These are phyloP conservation scores for Climacium dendroides DNA, from an alignment of 225 moss, liverwort and hornwort genomes.

Conservation along the genomic window DNA sequence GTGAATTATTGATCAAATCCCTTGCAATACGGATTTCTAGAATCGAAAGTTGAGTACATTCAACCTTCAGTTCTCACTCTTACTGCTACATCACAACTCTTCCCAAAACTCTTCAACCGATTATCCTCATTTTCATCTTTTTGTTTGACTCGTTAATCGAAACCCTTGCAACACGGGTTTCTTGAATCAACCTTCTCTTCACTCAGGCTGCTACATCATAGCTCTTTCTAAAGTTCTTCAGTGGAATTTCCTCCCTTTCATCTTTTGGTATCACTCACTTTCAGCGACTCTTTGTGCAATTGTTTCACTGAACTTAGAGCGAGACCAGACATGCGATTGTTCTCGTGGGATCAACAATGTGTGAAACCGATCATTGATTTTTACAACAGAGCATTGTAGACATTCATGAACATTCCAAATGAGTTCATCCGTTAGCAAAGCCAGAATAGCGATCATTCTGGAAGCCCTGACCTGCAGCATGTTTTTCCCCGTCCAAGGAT, in stretches of 20 bases:
- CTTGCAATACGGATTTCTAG: neutral
- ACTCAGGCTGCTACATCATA: neutral
- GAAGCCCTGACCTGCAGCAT: slow-evolving; percentile 7
- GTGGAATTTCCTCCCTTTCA: neutral
- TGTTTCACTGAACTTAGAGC: no score
- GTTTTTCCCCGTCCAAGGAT: slow-evolving; percentile 40
- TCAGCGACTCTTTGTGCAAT: neutral
- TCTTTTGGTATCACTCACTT: neutral
- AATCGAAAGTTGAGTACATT: neutral
- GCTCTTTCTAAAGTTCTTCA: neutral
- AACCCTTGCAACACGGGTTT: neutral
- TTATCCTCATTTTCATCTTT: neutral
- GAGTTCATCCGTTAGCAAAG: neutral
- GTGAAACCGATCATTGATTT: neutral
- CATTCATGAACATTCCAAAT: neutral
- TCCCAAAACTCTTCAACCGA: neutral
- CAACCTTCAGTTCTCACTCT: neutral
- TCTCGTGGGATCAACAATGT: neutral
- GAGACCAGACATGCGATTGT: neutral
- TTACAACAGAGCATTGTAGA: no score
- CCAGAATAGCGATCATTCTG: neutral
- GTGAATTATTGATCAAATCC: neutral
- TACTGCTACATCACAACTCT: neutral
- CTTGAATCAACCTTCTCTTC: neutral
- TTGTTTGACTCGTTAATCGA: neutral